Conservation (phyloP, 139 green algal genomes). For the Eudorina sp. region DNA sequence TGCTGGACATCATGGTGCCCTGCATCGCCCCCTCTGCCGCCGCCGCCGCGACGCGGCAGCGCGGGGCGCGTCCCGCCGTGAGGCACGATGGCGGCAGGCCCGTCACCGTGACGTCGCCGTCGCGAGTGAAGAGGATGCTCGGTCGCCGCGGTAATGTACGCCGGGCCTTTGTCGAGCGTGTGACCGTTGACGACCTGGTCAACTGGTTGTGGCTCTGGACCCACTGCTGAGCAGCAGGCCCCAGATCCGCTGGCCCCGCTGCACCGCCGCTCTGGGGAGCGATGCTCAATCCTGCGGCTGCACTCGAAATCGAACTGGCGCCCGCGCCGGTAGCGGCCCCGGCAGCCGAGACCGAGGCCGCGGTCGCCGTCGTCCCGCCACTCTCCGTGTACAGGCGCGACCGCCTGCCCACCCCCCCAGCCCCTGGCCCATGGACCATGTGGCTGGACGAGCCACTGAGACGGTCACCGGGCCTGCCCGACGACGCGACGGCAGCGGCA, state of each 20-base stretch:
- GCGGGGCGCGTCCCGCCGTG: background rate
- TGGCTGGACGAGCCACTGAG: no score
- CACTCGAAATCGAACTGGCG: no score
- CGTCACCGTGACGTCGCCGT: slow-evolving; percentile 4
- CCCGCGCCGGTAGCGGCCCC: no score
- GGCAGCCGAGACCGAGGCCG: background rate
- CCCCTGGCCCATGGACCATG: no score
- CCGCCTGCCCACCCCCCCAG: background rate
- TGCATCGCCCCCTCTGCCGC: no score
- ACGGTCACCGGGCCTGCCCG: no score
- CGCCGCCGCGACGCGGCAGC: background rate
- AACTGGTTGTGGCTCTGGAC: background rate
- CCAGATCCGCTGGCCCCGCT: background rate
- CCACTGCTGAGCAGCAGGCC: background rate
- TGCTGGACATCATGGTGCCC: background rate
- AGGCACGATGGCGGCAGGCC: slow-evolving; percentile 32
- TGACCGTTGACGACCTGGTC: background rate
- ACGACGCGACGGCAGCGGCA: background rate
- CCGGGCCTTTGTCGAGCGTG: background rate
- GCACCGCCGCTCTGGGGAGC: no score
- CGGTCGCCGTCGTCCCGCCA: background rate
- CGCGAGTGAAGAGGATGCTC: background rate
- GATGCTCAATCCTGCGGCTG: no score
- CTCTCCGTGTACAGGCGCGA: background rate
- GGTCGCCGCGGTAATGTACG: background rate